phyloP scores from a whole-genome alignment of 2,329 filamentous ascomycete genomes.

The Hymenoscyphus occultus region DNA sequence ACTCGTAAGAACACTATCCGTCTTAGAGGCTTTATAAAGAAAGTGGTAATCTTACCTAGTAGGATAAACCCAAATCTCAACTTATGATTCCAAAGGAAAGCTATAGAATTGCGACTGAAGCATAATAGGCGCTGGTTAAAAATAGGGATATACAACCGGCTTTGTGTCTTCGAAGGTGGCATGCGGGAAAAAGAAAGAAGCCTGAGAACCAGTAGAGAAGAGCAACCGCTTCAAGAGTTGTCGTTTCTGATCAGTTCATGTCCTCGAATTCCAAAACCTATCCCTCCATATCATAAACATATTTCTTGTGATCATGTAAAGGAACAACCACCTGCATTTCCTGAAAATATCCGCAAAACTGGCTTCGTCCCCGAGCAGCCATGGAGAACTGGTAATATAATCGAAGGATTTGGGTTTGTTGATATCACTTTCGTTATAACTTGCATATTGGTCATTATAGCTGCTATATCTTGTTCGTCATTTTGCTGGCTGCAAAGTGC shows the following conservation, averaged over 20 bases:
- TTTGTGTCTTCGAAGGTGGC: background rate
- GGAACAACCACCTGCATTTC: background rate
- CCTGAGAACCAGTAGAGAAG: background rate
- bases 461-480: background rate
- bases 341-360: background rate
- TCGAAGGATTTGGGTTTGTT: background rate
- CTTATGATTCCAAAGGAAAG: background rate
- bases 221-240: background rate
- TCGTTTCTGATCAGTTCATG: background rate
- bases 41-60: background rate
- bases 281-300: background rate
- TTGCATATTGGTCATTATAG: background rate
- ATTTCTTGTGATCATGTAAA: background rate
- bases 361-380: background rate
- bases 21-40: background rate
- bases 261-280: background rate
- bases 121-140: background rate
- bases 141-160: background rate
- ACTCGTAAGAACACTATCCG: background rate
- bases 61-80: background rate
- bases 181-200: background rate
- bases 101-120: background rate
- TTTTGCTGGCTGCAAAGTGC: constrained; percentile 1
- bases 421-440: background rate
- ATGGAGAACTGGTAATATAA: background rate